Evolutionary conservation across 257 asterid genomes (phyloP).

Genomic region (Solanum chmielewskii): DNA sequence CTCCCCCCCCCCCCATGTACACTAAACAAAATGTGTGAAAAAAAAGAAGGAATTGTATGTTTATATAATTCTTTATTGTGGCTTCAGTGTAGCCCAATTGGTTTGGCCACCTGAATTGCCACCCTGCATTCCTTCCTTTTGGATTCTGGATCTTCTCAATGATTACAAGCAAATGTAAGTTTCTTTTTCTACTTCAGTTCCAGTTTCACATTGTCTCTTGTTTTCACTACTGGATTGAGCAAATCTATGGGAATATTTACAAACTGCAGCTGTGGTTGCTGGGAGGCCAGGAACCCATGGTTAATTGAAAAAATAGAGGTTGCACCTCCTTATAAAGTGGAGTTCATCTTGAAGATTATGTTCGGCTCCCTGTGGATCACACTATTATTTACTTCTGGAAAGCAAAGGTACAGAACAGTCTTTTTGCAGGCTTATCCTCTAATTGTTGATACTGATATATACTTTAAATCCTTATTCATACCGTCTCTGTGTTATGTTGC

Average conservation of each 20-base stretch:
- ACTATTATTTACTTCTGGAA: background rate
- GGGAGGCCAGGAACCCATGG: background rate
- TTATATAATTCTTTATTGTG: background rate
- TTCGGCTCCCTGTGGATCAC: background rate
- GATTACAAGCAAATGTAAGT: background rate
- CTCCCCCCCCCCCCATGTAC: too few relatives aligned
- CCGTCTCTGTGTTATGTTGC: background rate
- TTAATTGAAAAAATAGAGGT: background rate
- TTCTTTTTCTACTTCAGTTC: background rate
- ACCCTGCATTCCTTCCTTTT: background rate
- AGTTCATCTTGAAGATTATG: background rate
- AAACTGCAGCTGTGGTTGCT: background rate
- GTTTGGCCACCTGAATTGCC: background rate
- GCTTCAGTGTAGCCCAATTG: background rate
- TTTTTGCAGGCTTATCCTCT: background rate
- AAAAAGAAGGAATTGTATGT: too few relatives aligned
- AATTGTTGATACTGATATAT: background rate
- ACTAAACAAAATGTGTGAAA: too few relatives aligned
- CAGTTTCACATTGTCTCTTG: background rate
- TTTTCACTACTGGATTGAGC: background rate
- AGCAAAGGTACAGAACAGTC: background rate
- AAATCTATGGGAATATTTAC: background rate
- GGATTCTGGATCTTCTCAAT: background rate
- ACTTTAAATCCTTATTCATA: background rate
- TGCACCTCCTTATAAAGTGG: background rate